phyloP scores from a whole-genome alignment of 2,329 filamentous ascomycete species.

The Epichloe elymi region DNA sequence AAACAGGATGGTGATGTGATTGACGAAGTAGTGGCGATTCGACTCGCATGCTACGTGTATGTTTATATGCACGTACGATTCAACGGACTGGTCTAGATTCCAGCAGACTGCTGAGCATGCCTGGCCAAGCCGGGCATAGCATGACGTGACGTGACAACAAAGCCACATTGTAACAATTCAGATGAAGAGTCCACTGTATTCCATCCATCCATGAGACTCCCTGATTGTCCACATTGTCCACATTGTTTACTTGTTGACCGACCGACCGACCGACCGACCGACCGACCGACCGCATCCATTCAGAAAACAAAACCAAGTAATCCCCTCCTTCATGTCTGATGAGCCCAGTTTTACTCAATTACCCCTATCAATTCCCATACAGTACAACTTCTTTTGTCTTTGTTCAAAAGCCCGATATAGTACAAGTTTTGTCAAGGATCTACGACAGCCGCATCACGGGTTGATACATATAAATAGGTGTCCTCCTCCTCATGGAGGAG shows the following conservation, averaged over 20 bases:
- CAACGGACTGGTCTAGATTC: too few relatives aligned
- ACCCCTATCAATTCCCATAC: not conserved
- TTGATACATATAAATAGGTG: not conserved
- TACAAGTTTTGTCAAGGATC: not conserved
- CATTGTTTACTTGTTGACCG: not conserved
- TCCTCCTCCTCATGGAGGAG: slow-evolving; percentile 19
- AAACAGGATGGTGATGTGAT: too few relatives aligned
- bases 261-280: too few relatives aligned
- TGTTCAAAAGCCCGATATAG: not conserved
- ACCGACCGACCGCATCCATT: not conserved
- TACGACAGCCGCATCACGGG: too few relatives aligned
- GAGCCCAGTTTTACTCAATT: not conserved
- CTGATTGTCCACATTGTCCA: not conserved
- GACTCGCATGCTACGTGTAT: too few relatives aligned
- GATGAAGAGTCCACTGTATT: not conserved
- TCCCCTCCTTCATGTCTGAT: not conserved
- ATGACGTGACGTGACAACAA: too few relatives aligned
- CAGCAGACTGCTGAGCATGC: too few relatives aligned
- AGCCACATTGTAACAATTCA: too few relatives aligned
- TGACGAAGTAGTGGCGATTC: too few relatives aligned
- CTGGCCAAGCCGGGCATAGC: too few relatives aligned
- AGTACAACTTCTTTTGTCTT: not conserved
- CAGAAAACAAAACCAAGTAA: not conserved
- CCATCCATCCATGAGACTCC: too few relatives aligned
- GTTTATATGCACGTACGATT: too few relatives aligned